Evolutionary conservation across 2,329 filamentous ascomycete species (phyloP).

Genomic region (Colletotrichum tofieldiae): DNA sequence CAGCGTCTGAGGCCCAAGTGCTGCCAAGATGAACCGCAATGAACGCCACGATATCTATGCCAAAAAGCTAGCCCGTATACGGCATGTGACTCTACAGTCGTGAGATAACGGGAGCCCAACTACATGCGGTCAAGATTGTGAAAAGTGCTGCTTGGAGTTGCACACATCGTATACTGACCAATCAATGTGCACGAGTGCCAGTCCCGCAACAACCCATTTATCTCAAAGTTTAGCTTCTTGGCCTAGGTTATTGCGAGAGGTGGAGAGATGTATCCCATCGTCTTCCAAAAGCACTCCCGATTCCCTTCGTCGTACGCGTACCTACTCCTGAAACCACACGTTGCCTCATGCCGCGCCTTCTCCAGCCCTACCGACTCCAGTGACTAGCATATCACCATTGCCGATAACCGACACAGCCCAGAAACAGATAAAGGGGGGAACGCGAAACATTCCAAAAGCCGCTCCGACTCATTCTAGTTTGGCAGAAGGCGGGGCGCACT

Average conservation of each 20-base stretch:
- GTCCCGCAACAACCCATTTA: background rate
- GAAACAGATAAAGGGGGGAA: background rate
- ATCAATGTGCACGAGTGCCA: no score
- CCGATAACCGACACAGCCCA: background rate
- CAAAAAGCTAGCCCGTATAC: background rate
- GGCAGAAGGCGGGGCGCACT: background rate
- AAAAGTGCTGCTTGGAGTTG: background rate
- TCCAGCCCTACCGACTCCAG: background rate
- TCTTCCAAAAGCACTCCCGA: background rate
- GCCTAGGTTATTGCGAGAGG: background rate
- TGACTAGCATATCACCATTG: background rate
- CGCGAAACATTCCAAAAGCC: background rate
- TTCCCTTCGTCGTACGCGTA: background rate
- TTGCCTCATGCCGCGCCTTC: background rate
- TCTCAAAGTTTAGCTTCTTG: background rate
- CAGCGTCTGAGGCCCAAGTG: background rate
- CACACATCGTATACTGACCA: background rate
- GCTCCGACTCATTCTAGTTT: no score
- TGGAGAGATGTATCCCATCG: background rate
- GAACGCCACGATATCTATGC: background rate
- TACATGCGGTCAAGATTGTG: background rate
- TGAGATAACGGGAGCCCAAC: background rate
- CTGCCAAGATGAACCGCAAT: background rate
- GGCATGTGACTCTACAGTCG: background rate
- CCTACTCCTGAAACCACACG: background rate